A percentile compares a stretch with the other conserved stretches of the same genome.
Evolutionary conservation across 2,329 filamentous ascomycete genomes (phyloP).

Genomic region (Tolypocladium guangdongense): DNA sequence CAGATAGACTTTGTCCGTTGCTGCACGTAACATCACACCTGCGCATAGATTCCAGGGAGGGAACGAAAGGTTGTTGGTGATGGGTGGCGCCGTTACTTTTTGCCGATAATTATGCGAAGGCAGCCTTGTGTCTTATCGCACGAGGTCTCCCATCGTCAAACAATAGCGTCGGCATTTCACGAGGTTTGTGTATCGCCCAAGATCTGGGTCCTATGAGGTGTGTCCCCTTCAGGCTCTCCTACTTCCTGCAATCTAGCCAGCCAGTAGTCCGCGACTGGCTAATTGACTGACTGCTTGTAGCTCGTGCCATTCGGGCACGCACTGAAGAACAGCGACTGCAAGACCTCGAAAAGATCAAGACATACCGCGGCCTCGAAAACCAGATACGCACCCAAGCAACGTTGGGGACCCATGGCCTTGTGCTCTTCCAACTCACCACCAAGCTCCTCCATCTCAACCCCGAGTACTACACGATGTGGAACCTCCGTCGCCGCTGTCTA

Average conservation of each 20-base stretch:
- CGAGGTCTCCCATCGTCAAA: too few relatives aligned
- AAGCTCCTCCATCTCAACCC: constrained; percentile 64
- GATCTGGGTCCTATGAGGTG: too few relatives aligned
- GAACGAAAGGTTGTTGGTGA: too few relatives aligned
- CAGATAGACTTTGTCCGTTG: not conserved
- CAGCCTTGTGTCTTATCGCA: too few relatives aligned
- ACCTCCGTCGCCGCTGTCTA: constrained; percentile 66
- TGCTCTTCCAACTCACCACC: constrained; percentile 8
- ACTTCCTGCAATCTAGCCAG: too few relatives aligned
- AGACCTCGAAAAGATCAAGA: constrained; percentile 60
- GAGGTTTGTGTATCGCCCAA: too few relatives aligned
- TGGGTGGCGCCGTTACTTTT: too few relatives aligned
- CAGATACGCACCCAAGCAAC: constrained; percentile 34
- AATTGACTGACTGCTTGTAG: constrained; percentile 27
- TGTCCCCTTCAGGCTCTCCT: too few relatives aligned
- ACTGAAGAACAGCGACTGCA: constrained; percentile 56
- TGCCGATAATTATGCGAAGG: too few relatives aligned
- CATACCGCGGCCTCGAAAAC: constrained; percentile 59
- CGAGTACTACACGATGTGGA: constrained; percentile 88
- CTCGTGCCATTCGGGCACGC: constrained; percentile 46
- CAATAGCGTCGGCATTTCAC: too few relatives aligned
- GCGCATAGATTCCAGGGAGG: too few relatives aligned
- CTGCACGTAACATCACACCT: constrained; percentile 43
- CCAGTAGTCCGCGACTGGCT: too few relatives aligned
- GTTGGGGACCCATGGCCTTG: not conserved